phyloP scores from a whole-genome alignment of 176 grass and related monocot species.

The Rhipidocladum racemiflorum region DNA sequence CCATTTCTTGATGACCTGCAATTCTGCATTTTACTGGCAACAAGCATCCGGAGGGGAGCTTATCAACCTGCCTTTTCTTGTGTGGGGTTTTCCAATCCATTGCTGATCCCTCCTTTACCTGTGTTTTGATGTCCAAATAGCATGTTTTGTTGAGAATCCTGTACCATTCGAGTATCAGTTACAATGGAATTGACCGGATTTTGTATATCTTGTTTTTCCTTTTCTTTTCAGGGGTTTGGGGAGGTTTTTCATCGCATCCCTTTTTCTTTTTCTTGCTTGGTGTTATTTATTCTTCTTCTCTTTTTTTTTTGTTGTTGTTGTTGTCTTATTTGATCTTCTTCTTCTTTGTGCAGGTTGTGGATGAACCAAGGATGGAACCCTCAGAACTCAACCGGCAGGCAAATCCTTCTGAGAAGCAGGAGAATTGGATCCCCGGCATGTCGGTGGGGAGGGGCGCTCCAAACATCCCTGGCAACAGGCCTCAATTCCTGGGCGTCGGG shows the following conservation, averaged over 20 bases:
- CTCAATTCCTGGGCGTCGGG: neutral
- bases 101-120: neutral
- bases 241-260: neutral
- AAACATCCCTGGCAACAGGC: neutral
- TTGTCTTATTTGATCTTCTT: neutral
- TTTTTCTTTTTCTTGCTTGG: neutral
- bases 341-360: conserved; percentile 21
- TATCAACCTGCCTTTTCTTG: neutral
- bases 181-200: neutral
- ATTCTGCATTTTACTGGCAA: neutral
- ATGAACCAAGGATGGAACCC: conserved; percentile 21
- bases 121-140: neutral
- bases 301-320: no score
- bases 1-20: neutral
- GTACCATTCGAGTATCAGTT: neutral
- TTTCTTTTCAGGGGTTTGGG: conserved; percentile 2
- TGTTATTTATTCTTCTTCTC: neutral
- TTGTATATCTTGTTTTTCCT: neutral
- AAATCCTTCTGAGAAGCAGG: conserved; percentile 14
- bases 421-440: conserved; percentile 9
- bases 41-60: neutral
- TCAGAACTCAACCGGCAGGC: conserved; percentile 18
- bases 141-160: neutral
- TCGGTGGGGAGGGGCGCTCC: conserved; percentile 15
- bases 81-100: neutral